phyloP scores from a whole-genome alignment of 164 flowering plant genomes.

The Platanus orientalis region DNA sequence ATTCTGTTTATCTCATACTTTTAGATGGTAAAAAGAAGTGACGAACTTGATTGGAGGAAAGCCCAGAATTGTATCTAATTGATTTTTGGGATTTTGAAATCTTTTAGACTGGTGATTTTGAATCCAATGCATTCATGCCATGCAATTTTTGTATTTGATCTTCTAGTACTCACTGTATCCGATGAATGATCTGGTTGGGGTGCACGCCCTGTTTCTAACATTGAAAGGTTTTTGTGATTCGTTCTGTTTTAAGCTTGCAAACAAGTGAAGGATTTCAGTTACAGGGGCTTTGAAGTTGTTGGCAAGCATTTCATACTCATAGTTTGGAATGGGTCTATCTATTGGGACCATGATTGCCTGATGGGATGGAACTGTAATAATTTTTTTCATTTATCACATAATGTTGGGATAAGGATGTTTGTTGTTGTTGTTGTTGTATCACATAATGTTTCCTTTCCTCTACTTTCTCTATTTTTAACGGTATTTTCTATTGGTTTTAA shows the following conservation, averaged over 20 bases:
- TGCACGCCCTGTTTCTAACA: neutral
- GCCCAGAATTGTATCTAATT: neutral
- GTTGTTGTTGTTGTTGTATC: too few relatives aligned
- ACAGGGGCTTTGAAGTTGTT: conserved; percentile 92
- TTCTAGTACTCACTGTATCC: neutral
- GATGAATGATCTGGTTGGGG: neutral
- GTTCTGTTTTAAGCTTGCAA: conserved; percentile 59
- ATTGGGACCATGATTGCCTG: conserved; percentile 99
- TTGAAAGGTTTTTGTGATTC: neutral
- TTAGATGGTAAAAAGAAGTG: too few relatives aligned
- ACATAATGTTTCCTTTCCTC: neutral
- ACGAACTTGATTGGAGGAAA: neutral
- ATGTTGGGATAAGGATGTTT: too few relatives aligned
- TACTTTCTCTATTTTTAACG: neutral
- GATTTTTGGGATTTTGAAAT: neutral
- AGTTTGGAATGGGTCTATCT: conserved; percentile 95
- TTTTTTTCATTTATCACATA: too few relatives aligned
- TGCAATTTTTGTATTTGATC: too few relatives aligned
- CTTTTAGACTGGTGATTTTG: neutral
- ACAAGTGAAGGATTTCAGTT: conserved; percentile 92
- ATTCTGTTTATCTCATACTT: too few relatives aligned
- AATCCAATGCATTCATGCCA: too few relatives aligned
- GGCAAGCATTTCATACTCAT: conserved; percentile 85
- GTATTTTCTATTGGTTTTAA: conserved; percentile 17
- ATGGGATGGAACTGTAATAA: conserved; percentile 92